These are phyloP conservation scores for Tricholoma sp. DNA, from an alignment of 768 basidiomycete genomes.

Conservation along the genomic window DNA sequence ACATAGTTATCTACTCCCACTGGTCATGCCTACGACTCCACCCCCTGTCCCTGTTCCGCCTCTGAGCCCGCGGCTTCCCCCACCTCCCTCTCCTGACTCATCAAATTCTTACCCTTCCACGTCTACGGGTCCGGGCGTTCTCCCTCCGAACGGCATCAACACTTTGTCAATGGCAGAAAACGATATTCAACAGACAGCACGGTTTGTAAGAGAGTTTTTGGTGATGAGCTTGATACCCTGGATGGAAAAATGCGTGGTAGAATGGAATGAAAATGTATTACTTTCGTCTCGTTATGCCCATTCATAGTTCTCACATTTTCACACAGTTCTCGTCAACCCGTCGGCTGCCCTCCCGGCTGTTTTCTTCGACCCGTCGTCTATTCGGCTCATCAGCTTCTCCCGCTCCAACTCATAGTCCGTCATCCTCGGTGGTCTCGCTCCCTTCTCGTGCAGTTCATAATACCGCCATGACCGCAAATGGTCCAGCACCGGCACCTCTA, in stretches of 20 bases:
- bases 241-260: constrained; percentile 93
- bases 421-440: constrained; percentile 39
- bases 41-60: constrained; percentile 64
- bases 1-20: constrained; percentile 64
- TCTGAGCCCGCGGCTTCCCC: constrained; percentile 62
- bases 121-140: constrained; percentile 13
- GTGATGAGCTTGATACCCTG: constrained; percentile 89
- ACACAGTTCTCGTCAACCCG: constrained; percentile 65
- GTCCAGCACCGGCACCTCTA: constrained; percentile 32
- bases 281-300: constrained; percentile 11
- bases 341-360: constrained; percentile 77
- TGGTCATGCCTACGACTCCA: constrained; percentile 59
- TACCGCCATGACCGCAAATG: constrained; percentile 18
- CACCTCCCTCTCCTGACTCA: constrained; percentile 35
- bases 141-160: constrained; percentile 24
- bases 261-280: constrained; percentile 85
- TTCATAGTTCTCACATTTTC: constrained; percentile 3
- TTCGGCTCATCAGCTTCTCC: constrained; percentile 60
- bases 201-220: constrained; percentile 83
- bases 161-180: constrained; percentile 55
- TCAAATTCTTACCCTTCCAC: constrained; percentile 14
- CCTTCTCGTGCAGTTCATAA: constrained; percentile 33
- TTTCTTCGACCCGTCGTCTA: constrained; percentile 78
- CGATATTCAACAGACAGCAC: constrained; percentile 71
- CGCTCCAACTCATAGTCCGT: constrained; percentile 31